Percentiles rank a stretch among this genome's conserved stretches.
phyloP scores from a whole-genome alignment of 345 rosid genomes.

The Lumnitzera littorea region DNA sequence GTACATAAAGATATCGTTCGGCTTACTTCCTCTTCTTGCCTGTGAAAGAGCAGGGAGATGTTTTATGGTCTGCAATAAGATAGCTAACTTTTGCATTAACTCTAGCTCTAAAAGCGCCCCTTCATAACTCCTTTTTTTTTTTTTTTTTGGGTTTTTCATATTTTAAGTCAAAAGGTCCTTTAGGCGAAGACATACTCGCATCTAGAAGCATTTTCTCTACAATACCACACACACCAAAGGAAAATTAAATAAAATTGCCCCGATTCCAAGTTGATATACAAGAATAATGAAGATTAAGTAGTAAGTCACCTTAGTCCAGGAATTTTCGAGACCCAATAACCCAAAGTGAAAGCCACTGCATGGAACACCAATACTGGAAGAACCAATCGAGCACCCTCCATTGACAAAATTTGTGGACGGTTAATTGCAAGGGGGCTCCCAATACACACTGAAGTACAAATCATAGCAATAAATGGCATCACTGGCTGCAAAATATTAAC shows the following conservation, averaged over 20 bases:
- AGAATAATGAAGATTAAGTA: constrained; percentile 1
- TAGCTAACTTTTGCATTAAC: too few relatives aligned
- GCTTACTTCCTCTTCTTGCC: constrained; percentile 88
- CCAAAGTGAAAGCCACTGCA: constrained; percentile 58
- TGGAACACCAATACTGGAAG: constrained; percentile 81
- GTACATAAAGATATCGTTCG: constrained; percentile 85
- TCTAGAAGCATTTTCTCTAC: too few relatives aligned
- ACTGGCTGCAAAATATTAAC: constrained; percentile 57
- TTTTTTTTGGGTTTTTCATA: too few relatives aligned
- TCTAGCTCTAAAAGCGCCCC: too few relatives aligned
- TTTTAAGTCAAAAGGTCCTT: too few relatives aligned
- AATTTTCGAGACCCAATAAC: constrained; percentile 84
- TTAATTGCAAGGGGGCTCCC: constrained; percentile 95
- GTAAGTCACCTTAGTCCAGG: constrained; percentile 58
- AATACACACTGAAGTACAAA: constrained; percentile 80
- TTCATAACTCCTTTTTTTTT: too few relatives aligned
- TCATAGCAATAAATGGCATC: constrained; percentile 94
- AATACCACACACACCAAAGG: too few relatives aligned
- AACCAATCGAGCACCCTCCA: constrained; percentile 59
- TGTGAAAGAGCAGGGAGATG: constrained; percentile 16
- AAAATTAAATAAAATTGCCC: too few relatives aligned
- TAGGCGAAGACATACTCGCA: too few relatives aligned
- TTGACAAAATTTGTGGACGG: constrained; percentile 62
- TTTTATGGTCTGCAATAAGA: too few relatives aligned
- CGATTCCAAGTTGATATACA: too few relatives aligned